A percentile compares a stretch with the other conserved stretches of the same genome.
These are phyloP conservation scores for Haplosporangium gracile DNA, from an alignment of 192 early-diverging fungal species.

Conservation along the genomic window DNA sequence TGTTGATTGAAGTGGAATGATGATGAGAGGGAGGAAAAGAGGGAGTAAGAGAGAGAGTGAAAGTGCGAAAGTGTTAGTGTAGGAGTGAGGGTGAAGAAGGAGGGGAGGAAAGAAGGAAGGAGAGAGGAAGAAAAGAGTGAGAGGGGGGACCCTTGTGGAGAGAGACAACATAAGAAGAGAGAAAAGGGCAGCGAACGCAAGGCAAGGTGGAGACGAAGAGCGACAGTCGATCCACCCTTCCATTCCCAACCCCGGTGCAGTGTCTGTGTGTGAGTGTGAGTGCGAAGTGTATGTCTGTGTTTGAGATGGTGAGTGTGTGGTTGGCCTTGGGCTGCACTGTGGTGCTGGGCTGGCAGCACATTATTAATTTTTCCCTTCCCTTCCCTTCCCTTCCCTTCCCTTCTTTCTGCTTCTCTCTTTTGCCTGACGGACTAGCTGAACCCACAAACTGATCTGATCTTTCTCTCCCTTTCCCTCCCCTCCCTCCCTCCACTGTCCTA, in stretches of 20 bases:
- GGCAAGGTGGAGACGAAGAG: neutral
- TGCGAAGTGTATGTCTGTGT: too few species aligned
- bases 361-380: neutral
- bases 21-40: neutral
- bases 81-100: neutral
- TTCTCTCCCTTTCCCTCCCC: neutral
- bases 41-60: neutral
- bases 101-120: neutral
- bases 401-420: neutral
- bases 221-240: neutral
- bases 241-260: neutral
- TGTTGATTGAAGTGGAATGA: neutral
- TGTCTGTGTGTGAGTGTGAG: too few species aligned
- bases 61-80: neutral
- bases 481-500: neutral
- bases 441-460: neutral
- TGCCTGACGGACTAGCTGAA: neutral
- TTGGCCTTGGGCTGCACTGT: neutral
- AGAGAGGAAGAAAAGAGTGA: neutral
- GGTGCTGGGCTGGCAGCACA: neutral
- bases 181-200: neutral
- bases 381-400: neutral
- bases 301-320: neutral
- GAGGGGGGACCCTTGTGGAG: neutral
- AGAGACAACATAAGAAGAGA: neutral